A percentile compares a stretch with the other conserved stretches of the same genome.
phyloP scores from a whole-genome alignment of 352 stramenopile species.

The Thraustochytrium sp. region DNA sequence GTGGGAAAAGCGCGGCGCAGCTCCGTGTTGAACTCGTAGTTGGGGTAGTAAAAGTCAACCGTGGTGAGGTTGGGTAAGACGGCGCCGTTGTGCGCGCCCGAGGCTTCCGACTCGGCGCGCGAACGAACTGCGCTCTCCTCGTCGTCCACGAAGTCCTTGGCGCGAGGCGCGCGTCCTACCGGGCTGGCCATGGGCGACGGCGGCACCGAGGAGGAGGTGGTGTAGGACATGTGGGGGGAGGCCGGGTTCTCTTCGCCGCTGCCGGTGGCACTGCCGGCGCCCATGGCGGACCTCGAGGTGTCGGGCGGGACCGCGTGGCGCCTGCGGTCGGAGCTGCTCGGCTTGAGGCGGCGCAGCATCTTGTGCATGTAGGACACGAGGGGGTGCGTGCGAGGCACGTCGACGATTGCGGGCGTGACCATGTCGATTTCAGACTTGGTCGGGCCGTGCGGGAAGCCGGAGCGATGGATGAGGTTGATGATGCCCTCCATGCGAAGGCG shows the following conservation, averaged over 20 bases:
- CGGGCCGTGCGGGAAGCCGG: background rate
- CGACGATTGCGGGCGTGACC: background rate
- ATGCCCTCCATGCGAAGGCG: conserved; percentile 21
- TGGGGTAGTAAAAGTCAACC: conserved; percentile 12
- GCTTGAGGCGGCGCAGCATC: background rate
- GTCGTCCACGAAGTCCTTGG: background rate
- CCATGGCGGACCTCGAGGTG: too few relatives aligned
- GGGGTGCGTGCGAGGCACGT: background rate
- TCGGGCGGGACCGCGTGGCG: too few relatives aligned
- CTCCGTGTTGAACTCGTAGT: background rate
- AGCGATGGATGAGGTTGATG: conserved; percentile 32
- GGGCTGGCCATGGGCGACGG: too few relatives aligned
- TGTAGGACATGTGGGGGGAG: too few relatives aligned
- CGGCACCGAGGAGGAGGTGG: too few relatives aligned
- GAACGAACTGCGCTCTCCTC: background rate
- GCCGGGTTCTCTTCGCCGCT: too few relatives aligned
- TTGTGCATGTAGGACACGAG: background rate
- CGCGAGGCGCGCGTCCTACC: too few relatives aligned
- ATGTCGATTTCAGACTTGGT: background rate
- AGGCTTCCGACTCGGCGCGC: too few relatives aligned
- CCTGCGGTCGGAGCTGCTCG: too few relatives aligned
- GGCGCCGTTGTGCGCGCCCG: background rate
- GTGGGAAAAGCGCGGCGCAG: conserved; percentile 34
- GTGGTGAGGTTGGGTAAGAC: background rate
- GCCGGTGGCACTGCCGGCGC: too few relatives aligned